Conservation (phyloP, 441 rosid genomes). For the Gossypium davidsonii region DNA sequence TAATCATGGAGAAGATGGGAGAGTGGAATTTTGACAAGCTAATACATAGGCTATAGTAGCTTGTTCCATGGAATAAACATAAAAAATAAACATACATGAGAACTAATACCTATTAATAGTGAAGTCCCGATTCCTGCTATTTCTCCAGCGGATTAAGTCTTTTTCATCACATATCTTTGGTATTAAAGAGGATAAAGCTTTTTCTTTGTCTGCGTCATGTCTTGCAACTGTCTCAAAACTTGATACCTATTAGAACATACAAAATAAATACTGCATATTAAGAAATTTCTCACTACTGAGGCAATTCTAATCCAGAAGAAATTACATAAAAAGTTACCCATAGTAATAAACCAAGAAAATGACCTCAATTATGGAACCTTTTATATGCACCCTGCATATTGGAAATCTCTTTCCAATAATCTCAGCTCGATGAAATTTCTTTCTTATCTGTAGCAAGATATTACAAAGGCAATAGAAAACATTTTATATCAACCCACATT, state of each 20-base stretch:
- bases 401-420: slow-evolving; percentile 81
- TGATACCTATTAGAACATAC: slow-evolving; percentile 53
- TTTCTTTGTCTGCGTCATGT: slow-evolving; percentile 33
- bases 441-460: slow-evolving; percentile 40
- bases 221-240: slow-evolving; percentile 69
- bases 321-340: neutral
- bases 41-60: neutral
- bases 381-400: slow-evolving; percentile 62
- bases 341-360: slow-evolving; percentile 18
- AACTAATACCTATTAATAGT: slow-evolving; percentile 72
- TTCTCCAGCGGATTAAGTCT: slow-evolving; percentile 66
- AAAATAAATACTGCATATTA: slow-evolving; percentile 11
- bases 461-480: slow-evolving; percentile 1
- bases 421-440: slow-evolving; percentile 35
- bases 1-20: neutral
- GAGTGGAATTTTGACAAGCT: neutral
- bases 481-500: neutral
- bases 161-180: slow-evolving; percentile 36
- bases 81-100: neutral
- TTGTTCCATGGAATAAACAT: slow-evolving; percentile 1
- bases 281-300: slow-evolving; percentile 1
- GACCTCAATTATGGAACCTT: slow-evolving; percentile 68
- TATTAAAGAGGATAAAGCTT: slow-evolving; percentile 23
- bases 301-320: slow-evolving; percentile 12
- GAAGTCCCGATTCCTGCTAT: slow-evolving; percentile 79